phyloP scores from a whole-genome alignment of 2,329 filamentous ascomycete species.

The Trichoderma harzianum region DNA sequence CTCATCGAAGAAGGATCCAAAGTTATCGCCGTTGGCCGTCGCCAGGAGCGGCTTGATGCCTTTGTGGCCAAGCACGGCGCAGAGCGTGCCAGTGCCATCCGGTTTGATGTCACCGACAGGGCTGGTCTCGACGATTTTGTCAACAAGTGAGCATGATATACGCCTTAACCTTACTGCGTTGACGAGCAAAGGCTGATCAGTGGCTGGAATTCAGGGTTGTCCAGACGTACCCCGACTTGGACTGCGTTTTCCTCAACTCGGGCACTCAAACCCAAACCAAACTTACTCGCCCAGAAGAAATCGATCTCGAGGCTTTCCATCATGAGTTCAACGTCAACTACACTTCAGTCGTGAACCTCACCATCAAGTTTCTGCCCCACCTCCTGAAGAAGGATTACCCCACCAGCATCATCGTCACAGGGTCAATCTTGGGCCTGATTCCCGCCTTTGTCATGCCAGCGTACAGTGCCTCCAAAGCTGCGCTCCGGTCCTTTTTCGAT shows the following conservation, averaged over 20 bases:
- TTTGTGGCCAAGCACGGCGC: constrained; percentile 44
- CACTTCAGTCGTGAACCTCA: constrained; percentile 23
- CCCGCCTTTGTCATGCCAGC: constrained; percentile 21
- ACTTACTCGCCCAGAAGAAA: constrained; percentile 19
- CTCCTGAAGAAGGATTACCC: constrained; percentile 19
- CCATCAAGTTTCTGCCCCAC: constrained; percentile 22
- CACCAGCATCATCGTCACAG: constrained; percentile 22
- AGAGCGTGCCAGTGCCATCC: constrained; percentile 37
- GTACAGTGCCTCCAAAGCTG: constrained; percentile 25
- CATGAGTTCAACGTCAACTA: constrained; percentile 23
- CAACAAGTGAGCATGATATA: constrained; percentile 5
- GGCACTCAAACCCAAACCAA: constrained; percentile 46
- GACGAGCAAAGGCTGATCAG: neutral
- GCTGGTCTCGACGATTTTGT: constrained; percentile 30
- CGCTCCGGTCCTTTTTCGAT: constrained; percentile 22
- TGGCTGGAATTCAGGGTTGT: neutral
- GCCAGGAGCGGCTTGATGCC: constrained; percentile 46
- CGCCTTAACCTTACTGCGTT: neutral
- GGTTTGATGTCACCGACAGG: constrained; percentile 43
- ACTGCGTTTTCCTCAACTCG: constrained; percentile 55
- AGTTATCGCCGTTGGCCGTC: constrained; percentile 46
- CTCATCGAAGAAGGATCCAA: constrained; percentile 40
- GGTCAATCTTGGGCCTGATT: constrained; percentile 20
- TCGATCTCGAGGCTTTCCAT: constrained; percentile 29
- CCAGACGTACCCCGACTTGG: constrained; percentile 45